Evolutionary conservation across 2,329 filamentous ascomycete genomes (phyloP), one percentile per base, ranked within the genome.

Genomic region (Pseudogymnoascus sp.): DNA sequence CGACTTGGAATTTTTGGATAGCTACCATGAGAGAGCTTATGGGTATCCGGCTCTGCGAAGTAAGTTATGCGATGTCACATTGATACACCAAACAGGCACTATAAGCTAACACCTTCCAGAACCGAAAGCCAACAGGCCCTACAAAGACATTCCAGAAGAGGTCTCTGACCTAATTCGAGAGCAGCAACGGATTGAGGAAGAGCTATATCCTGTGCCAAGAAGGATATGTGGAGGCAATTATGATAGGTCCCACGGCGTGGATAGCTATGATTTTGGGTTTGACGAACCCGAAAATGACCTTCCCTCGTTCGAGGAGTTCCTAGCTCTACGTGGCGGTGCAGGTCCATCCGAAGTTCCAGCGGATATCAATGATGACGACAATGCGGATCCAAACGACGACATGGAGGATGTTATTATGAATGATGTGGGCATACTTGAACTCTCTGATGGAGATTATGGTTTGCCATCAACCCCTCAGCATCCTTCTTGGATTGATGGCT

Each of bases 1-100:
- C 19, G 69, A 72, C 13, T 60, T 73, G 19, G 67, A 73, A 45
- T 73, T 73, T 41, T 54, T 73, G 28, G 71, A 73, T 60, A 64
- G 39, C 1, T 73, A 73, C 63, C 16, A 67, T 39, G 69, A 73
- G 45, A 69, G 72, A 48, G 62, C 66, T 23, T 67, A 67, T 63
- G 72, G 71, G 0, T 70, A 65, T 64, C 69, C 69, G 4, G 69
- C 67, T 23, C 65, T 73, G 11, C 68, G 71, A 16, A 64, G 70
- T 70, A 67, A 69, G 70, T 69, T 21, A 14, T 36, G 10, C 28
- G 10, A n/a, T 21, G n/a, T 16, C 25, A 34, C 28, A 13, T 34
- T 57, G 28, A 57, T 21, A 36, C 13, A 34, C 19, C 14, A 21
- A 25, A 36, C 16, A 57, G 25, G 25, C 45, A 25, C 21, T 13